phyloP scores from a whole-genome alignment of 2,329 filamentous ascomycete species.

The Microsporum audouinii region DNA sequence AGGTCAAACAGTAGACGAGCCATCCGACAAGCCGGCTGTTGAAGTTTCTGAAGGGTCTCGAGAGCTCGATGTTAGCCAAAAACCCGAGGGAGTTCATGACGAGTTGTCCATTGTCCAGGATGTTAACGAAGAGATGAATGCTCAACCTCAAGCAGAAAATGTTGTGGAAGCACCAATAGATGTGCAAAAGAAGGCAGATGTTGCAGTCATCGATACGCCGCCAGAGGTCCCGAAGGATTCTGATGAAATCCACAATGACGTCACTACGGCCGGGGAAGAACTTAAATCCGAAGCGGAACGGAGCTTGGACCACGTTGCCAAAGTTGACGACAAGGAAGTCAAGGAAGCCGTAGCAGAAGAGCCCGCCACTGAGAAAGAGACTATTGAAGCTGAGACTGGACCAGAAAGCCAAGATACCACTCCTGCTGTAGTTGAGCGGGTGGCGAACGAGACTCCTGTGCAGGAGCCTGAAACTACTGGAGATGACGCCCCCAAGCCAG shows the following conservation, averaged over 20 bases:
- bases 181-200: not conserved
- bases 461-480: not conserved
- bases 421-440: not conserved
- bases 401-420: not conserved
- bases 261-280: not conserved
- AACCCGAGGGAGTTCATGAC: not conserved
- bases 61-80: not conserved
- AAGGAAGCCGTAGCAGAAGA: not conserved
- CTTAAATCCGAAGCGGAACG: not conserved
- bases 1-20: not conserved
- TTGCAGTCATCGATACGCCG: not conserved
- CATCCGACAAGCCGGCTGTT: not conserved
- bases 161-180: not conserved
- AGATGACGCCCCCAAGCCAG: not conserved
- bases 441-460: not conserved
- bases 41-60: not conserved
- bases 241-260: not conserved
- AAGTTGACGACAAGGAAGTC: not conserved
- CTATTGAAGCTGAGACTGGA: not conserved
- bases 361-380: not conserved
- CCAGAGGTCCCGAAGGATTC: not conserved
- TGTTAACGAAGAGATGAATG: not conserved
- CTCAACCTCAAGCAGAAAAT: not conserved
- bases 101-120: not conserved
- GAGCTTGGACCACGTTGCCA: not conserved